Evolutionary conservation across 2,329 filamentous ascomycete species (phyloP), one percentile per base, ranked within the genome.

Genomic region (Cladobotryum mycophilum): DNA sequence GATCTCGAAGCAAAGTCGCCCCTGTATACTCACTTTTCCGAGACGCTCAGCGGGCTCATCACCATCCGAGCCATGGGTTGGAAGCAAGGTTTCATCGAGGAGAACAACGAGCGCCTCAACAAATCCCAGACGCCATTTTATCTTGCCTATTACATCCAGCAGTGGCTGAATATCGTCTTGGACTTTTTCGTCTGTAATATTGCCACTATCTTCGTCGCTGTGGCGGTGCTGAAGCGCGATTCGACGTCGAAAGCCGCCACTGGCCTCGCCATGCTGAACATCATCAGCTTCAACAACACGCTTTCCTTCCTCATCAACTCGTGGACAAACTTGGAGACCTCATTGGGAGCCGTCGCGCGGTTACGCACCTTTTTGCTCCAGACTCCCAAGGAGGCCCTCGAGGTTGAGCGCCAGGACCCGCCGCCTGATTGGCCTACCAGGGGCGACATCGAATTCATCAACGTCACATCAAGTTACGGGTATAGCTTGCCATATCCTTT

Each of bases 1-100:
- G 79, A 81, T 43, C 66, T 81, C 1, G 76, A 82, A 55, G 70
- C 76, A 1, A 74, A 74, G 41, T 69, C 76, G 0, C 73, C 71
- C 0, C 65, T 81, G 0, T 74, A 62, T 20, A 66, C 65, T 0
- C 64, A 58, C 35, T 66, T 74, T 15, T 49, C 73, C 4, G 70
- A 74, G 52, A 66, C 67, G 1, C 61, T 18, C 25, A 48, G 59
- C 43, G 56, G 61, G 3, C 15, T 64, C 3, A 53, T 56, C 11
- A 60, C 56, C 1, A 61, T 65, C 18, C 60, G 59, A 8, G 57
- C 59, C 3, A 62, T 60, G 18, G 57, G 53, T 9, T 64, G 60
- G 57, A 49, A 48, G 5, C 9, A 9, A 1, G 58, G 64, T 3
- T 68, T 72, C 49, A 62, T 70, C 25, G 56, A 69, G 15, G 69